A percentile compares a stretch with the other conserved stretches of the same genome.
Conservation (phyloP, 2,329 filamentous ascomycete species). For the Paramyrothecium roridum region DNA sequence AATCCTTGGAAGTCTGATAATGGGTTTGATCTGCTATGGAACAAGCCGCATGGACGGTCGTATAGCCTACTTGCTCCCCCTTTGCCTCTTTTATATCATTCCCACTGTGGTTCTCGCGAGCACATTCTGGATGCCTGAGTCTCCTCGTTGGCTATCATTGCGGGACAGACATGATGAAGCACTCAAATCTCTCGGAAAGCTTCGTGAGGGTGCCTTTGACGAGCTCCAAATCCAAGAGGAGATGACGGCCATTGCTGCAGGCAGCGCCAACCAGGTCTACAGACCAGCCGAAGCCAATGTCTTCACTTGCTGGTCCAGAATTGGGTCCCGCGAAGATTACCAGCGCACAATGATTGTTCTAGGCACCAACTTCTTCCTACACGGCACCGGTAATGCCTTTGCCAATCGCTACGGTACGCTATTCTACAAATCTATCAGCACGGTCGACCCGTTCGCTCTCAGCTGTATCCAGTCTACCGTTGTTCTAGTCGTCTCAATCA, state of each 20-base stretch:
- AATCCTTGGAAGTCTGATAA: constrained; percentile 16
- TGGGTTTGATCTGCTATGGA: constrained; percentile 21
- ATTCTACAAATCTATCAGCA: constrained; percentile 21
- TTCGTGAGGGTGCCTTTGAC: constrained; percentile 18
- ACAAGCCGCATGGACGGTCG: constrained; percentile 23
- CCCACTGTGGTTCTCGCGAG: constrained; percentile 20
- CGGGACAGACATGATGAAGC: constrained; percentile 23
- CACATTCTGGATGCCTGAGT: constrained; percentile 18
- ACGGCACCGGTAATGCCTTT: constrained; percentile 24
- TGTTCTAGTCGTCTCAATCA: constrained; percentile 10
- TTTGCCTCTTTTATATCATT: constrained; percentile 29
- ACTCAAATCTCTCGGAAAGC: constrained; percentile 13
- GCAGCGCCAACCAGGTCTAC: too few species aligned
- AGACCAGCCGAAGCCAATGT: background rate
- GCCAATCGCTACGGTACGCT: constrained; percentile 24
- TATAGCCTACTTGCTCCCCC: constrained; percentile 28
- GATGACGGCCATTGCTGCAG: constrained; percentile 4
- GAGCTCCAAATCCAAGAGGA: constrained; percentile 18
- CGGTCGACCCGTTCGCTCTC: constrained; percentile 23
- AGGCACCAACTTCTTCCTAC: constrained; percentile 25
- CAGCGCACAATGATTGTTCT: constrained; percentile 19
- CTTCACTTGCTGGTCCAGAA: constrained; percentile 14
- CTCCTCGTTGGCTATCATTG: constrained; percentile 25
- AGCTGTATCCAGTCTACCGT: constrained; percentile 15
- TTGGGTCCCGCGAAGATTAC: constrained; percentile 15